Conservation (phyloP, 2,329 filamentous ascomycete species). For the Didymella sp. region DNA sequence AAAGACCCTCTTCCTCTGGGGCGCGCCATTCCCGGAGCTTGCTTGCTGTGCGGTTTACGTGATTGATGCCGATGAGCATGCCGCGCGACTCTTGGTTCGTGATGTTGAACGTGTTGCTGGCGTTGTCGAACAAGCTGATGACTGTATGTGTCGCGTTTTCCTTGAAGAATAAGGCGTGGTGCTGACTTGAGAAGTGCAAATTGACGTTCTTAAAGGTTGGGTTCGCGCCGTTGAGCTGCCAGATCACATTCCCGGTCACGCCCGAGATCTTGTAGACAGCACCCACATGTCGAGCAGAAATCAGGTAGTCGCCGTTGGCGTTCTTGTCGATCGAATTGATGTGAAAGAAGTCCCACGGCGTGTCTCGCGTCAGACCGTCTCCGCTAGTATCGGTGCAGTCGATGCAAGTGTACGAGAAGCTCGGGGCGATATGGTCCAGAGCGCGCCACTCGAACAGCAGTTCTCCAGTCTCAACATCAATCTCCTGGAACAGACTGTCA, state of each 20-base stretch:
- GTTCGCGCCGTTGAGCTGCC: constrained; percentile 43
- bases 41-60: constrained; percentile 48
- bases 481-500: constrained; percentile 45
- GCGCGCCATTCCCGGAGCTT: constrained; percentile 32
- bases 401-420: constrained; percentile 18
- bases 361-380: not conserved
- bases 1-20: constrained; percentile 24
- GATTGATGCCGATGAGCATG: constrained; percentile 49
- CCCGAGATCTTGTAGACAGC: constrained; percentile 37
- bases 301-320: constrained; percentile 35
- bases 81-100: not conserved
- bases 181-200: constrained; percentile 50
- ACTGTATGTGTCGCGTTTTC: constrained; percentile 10
- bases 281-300: constrained; percentile 39
- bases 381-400: constrained; percentile 9
- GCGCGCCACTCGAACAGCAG: constrained; percentile 43
- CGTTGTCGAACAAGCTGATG: not conserved
- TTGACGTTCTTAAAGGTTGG: constrained; percentile 31
- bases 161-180: constrained; percentile 57
- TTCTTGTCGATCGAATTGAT: constrained; percentile 49
- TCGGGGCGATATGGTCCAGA: constrained; percentile 32
- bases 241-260: constrained; percentile 35
- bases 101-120: not conserved
- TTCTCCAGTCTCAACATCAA: not conserved
- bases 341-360: not conserved